Conservation (phyloP, 176 grass and related monocot genomes). For the Tillandsia leiboldiana region DNA sequence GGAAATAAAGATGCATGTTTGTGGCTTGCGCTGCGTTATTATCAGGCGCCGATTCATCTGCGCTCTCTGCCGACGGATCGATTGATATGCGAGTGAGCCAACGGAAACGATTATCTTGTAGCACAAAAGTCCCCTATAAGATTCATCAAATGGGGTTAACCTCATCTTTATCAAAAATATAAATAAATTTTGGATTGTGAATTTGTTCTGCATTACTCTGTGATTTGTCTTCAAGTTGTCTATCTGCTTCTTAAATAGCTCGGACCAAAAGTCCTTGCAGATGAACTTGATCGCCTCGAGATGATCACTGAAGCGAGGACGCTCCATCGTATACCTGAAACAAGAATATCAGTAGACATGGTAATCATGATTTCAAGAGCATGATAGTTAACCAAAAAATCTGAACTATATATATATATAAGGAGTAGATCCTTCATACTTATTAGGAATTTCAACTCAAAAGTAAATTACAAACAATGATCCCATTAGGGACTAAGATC, state of each 20-base stretch:
- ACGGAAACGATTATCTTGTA: conserved; percentile 79
- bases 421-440: too few relatives aligned
- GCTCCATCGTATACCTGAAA: conserved; percentile 81
- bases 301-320: conserved; percentile 83
- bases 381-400: background rate
- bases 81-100: conserved; percentile 83
- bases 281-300: conserved; percentile 98
- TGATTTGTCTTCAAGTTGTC: conserved; percentile 98
- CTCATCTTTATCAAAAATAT: background rate
- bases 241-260: conserved; percentile 93
- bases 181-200: background rate
- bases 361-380: background rate
- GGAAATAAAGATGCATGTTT: conserved; percentile 87
- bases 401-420: background rate
- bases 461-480: too few relatives aligned
- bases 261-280: conserved; percentile 98
- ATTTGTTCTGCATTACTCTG: conserved; percentile 49
- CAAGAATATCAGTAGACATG: background rate
- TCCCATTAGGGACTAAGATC: too few relatives aligned
- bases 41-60: conserved; percentile 27
- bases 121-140: conserved; percentile 87
- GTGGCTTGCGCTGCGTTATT: conserved; percentile 59
- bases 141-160: conserved; percentile 9
- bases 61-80: conserved; percentile 39
- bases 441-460: too few relatives aligned